A percentile compares a stretch with the other conserved stretches of the same genome.
Evolutionary conservation across 2,329 filamentous ascomycete genomes (phyloP).

Genomic region (Camillea tinctor): DNA sequence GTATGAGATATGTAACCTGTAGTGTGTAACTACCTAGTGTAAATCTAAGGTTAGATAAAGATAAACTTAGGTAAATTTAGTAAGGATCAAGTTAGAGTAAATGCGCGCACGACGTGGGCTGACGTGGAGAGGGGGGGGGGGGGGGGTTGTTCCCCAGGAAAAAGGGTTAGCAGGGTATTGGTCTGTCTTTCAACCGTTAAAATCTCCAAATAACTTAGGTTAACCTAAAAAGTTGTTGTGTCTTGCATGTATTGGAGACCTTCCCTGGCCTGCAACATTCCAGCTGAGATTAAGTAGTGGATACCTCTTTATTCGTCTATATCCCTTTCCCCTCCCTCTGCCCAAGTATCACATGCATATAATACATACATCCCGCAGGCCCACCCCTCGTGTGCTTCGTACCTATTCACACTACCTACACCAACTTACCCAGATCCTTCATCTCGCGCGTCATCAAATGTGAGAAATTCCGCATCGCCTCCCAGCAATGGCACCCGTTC

Average conservation of each 20-base stretch:
- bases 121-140: too few species aligned
- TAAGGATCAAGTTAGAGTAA: not conserved
- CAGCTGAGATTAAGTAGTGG: not conserved
- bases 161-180: too few species aligned
- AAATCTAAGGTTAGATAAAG: not conserved
- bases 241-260: not conserved
- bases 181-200: too few species aligned
- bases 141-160: too few species aligned
- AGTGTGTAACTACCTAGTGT: not conserved
- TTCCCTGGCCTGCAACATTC: not conserved
- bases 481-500: conserved; percentile 31
- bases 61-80: not conserved
- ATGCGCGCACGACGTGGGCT: not conserved
- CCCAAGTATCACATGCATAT: not conserved
- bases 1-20: too few species aligned
- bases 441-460: not conserved
- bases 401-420: not conserved
- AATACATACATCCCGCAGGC: not conserved
- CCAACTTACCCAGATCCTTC: not conserved
- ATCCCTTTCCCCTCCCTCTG: too few species aligned
- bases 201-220: too few species aligned
- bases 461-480: conserved; percentile 1
- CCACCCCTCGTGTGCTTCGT: not conserved
- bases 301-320: not conserved
- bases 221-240: not conserved